Conservation (phyloP, 1,284 basidiomycete species). For the Coniophora puteana region DNA sequence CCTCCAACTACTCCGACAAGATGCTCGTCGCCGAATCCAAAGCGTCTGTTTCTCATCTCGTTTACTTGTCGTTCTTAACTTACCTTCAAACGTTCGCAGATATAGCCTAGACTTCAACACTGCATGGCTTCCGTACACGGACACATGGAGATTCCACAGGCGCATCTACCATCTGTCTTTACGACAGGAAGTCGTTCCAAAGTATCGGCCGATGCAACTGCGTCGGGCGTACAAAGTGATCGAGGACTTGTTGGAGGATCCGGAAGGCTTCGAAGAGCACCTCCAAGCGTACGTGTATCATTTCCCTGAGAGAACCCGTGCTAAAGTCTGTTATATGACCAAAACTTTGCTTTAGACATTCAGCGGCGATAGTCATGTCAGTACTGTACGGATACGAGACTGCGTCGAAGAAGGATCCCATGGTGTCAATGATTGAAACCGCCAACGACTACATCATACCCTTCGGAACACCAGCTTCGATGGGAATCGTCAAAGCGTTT, state of each 20-base stretch:
- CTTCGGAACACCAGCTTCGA: not conserved
- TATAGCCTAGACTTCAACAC: not conserved
- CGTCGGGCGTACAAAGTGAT: not conserved
- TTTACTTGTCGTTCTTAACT: not conserved
- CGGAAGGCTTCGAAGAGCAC: not conserved
- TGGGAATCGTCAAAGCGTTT: not conserved
- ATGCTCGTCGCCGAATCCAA: not conserved
- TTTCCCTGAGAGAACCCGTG: not conserved
- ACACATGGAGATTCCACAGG: not conserved
- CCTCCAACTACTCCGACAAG: constrained; percentile 15
- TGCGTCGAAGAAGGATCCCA: not conserved
- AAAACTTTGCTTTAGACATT: not conserved
- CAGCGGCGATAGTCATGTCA: not conserved
- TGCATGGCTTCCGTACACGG: not conserved
- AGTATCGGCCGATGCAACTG: not conserved
- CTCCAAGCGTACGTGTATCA: not conserved
- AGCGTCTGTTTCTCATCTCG: not conserved
- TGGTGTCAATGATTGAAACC: not conserved
- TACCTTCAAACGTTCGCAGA: not conserved
- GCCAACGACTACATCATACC: not conserved
- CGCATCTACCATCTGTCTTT: not conserved
- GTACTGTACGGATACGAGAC: constrained; percentile 1
- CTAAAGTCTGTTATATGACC: not conserved
- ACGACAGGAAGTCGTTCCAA: not conserved
- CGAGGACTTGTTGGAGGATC: not conserved